These are phyloP conservation scores for Xylaria sp. DNA, from an alignment of 2,329 filamentous ascomycete genomes.

Conservation along the genomic window DNA sequence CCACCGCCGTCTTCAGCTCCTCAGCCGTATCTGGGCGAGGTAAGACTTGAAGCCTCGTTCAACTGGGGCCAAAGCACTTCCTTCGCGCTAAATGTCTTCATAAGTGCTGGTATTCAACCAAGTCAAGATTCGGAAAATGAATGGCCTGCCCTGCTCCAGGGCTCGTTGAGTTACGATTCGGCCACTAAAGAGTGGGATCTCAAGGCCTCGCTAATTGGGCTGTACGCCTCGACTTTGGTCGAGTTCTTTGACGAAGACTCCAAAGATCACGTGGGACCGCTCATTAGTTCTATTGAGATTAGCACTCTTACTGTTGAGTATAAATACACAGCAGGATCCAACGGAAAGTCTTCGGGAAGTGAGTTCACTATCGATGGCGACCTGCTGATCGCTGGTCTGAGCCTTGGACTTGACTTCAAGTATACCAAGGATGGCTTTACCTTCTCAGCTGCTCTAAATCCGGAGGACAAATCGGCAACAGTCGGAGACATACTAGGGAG, in stretches of 20 bases:
- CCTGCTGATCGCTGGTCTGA: conserved; percentile 6
- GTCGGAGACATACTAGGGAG: conserved; percentile 14
- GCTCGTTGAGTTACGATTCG: conserved; percentile 4
- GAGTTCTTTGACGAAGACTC: conserved; percentile 9
- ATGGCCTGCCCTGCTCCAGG: neutral
- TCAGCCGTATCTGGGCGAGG: conserved; percentile 18
- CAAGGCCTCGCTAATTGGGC: neutral
- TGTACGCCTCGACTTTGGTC: conserved; percentile 11
- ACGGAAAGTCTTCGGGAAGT: neutral
- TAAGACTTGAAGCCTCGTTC: conserved; percentile 20
- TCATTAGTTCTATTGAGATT: conserved; percentile 3
- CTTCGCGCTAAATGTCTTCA: conserved; percentile 7
- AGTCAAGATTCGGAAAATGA: neutral
- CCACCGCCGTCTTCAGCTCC: neutral
- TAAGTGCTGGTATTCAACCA: conserved; percentile 20
- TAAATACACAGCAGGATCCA: neutral
- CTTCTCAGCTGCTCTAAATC: neutral
- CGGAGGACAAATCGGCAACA: conserved; percentile 10
- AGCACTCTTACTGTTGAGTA: conserved; percentile 1
- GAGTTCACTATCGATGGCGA: neutral
- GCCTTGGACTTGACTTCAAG: neutral
- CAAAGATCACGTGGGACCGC: neutral
- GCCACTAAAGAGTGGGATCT: neutral
- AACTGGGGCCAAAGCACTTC: conserved; percentile 16
- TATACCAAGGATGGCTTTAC: neutral